Percentiles rank a stretch among this genome's conserved stretches.
Evolutionary conservation across 345 rosid species (phyloP).

Genomic region (Sisymbrium irio): DNA sequence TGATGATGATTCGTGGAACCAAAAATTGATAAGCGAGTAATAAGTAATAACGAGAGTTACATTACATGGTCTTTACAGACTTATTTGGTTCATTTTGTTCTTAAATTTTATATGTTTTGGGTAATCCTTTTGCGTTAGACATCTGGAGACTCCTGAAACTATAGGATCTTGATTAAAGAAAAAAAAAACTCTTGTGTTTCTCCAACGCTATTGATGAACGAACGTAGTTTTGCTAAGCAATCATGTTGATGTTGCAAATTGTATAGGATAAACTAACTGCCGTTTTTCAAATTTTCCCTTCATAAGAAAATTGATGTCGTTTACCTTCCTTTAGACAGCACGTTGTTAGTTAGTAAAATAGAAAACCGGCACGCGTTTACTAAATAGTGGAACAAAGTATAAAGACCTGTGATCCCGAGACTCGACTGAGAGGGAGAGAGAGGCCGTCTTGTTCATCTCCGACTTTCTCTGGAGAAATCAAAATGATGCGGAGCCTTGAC

Average conservation of each 20-base stretch:
- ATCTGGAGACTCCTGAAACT: background rate
- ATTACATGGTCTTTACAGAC: background rate
- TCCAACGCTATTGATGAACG: background rate
- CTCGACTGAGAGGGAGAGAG: background rate
- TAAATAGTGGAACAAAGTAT: background rate
- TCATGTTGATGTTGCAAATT: background rate
- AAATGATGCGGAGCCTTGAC: conserved; percentile 28
- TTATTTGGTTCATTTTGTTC: conserved; percentile 11
- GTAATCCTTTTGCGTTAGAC: background rate
- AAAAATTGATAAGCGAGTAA: conserved; percentile 18
- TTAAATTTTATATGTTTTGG: conserved; percentile 13
- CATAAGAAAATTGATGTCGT: background rate
- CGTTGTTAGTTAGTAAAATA: background rate
- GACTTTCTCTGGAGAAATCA: background rate
- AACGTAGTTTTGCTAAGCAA: background rate
- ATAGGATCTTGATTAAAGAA: background rate
- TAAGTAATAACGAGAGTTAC: background rate
- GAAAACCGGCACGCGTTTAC: background rate
- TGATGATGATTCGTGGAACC: conserved; percentile 7
- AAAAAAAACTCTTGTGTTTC: background rate
- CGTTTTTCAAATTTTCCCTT: background rate
- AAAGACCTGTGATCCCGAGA: too few relatives aligned
- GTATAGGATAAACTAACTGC: background rate
- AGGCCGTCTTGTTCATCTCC: conserved; percentile 2
- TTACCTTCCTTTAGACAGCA: background rate